Conservation (phyloP, 352 stramenopile species). For the Pythium dissotocum region DNA sequence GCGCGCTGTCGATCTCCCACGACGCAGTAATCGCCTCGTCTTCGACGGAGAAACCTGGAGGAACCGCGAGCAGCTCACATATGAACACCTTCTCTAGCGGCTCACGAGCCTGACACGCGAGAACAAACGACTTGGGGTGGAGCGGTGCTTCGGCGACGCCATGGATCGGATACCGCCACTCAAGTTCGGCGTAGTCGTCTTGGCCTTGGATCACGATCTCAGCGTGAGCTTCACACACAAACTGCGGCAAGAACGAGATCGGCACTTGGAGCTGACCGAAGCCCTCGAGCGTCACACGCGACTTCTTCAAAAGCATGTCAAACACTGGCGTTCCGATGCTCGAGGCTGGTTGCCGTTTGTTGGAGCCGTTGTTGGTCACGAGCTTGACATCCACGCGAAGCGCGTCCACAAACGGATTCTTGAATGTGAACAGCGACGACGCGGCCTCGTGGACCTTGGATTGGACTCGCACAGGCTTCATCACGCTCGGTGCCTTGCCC, state of each 20-base stretch:
- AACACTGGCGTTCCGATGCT: slow-evolving; percentile 40
- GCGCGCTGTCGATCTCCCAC: slow-evolving; percentile 64
- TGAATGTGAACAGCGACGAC: slow-evolving; percentile 90
- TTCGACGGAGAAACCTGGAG: slow-evolving; percentile 39
- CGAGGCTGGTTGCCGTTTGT: background rate
- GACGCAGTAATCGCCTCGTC: slow-evolving; percentile 54
- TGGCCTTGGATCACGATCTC: slow-evolving; percentile 68
- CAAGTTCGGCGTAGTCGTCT: slow-evolving; percentile 67
- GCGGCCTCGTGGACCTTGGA: slow-evolving; percentile 79
- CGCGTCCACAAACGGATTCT: slow-evolving; percentile 89
- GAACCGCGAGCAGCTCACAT: slow-evolving; percentile 60
- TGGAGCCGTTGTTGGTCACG: slow-evolving; percentile 25
- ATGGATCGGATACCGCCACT: slow-evolving; percentile 77
- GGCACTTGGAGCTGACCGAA: slow-evolving; percentile 89
- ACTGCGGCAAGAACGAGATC: slow-evolving; percentile 87
- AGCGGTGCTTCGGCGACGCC: slow-evolving; percentile 70
- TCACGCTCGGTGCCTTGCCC: slow-evolving; percentile 85
- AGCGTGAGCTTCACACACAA: slow-evolving; percentile 63
- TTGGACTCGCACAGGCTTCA: slow-evolving; percentile 77
- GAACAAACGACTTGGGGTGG: slow-evolving; percentile 52
- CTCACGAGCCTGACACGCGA: slow-evolving; percentile 72
- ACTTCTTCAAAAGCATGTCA: slow-evolving; percentile 76
- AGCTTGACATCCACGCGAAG: slow-evolving; percentile 86
- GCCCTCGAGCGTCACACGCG: slow-evolving; percentile 71
- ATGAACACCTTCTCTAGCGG: slow-evolving; percentile 59